Evolutionary conservation across 306 rosid species (phyloP), one percentile per base, ranked within the genome.

Genomic region (Cucurbita moschata): DNA sequence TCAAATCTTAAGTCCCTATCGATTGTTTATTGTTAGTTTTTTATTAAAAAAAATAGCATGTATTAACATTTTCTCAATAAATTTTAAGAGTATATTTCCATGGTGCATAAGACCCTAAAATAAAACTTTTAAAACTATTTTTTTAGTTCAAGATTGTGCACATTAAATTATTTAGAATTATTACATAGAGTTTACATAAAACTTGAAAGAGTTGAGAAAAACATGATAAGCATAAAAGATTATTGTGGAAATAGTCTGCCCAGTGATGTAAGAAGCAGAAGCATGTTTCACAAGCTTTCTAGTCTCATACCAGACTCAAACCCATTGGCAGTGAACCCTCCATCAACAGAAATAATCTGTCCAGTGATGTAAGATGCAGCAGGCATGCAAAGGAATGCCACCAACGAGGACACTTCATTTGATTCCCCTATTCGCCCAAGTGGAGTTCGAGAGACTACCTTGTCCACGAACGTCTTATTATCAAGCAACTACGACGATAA

Each of bases 301-400:
- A 75, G 23, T 52, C 84, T 71, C 76, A 67, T 74, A 76, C 60
- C 76, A 66, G 87, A 81, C 35, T 74, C 77, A 82, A 92, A 89
- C 18, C 90, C 85, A 83, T 88, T 82, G 9, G 53, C 95, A 61
- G 88, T 86, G 53, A 84, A 74, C 51, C 96, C 96, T 75, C 97
- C 96, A 77, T 92, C 96, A 50, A 92, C 96, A 54, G 86, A 77
- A 55, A 92, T 71, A 66, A 85, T 59, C 77, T 92, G 96, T 51
- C 96, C 95, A 43, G 90, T 89, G 75, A 92, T 89, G 81, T 92
- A 92, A 64, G 97, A 88, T 11, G 97, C 92, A 16, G 96, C 89
- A 4, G 96, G 96, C 14, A 92, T 82, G 78, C 92, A 92, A 70
- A 92, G 96, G 79, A 84, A 90, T 44, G 87, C 76, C n/a, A 88